Percentiles rank a stretch among this genome's conserved stretches.
phyloP scores from a whole-genome alignment of 345 rosid species.

The Microcos paniculata region DNA sequence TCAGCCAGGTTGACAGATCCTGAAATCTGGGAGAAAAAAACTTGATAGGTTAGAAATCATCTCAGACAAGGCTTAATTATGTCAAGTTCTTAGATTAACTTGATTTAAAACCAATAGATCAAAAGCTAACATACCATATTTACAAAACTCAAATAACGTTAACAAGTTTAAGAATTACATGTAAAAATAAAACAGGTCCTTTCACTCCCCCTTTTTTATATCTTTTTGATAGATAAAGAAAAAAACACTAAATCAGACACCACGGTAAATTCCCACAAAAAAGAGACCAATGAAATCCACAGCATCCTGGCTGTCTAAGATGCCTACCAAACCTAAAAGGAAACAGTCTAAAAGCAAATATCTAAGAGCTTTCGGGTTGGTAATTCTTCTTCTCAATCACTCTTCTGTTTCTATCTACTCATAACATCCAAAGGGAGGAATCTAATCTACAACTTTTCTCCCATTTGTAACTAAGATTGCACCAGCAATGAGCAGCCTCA shows the following conservation, averaged over 20 bases:
- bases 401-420: background rate
- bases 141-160: background rate
- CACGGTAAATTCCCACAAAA: background rate
- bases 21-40: slow-evolving; percentile 13
- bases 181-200: background rate
- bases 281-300: background rate
- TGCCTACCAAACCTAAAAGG: background rate
- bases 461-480: background rate
- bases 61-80: background rate
- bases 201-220: background rate
- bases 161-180: background rate
- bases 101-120: background rate
- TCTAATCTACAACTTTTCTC: background rate
- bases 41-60: background rate
- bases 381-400: background rate
- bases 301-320: background rate
- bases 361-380: background rate
- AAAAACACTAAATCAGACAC: background rate
- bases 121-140: background rate
- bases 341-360: background rate
- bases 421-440: background rate
- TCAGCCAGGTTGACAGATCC: slow-evolving; percentile 18
- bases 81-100: background rate
- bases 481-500: background rate
- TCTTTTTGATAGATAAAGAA: background rate